A percentile compares a stretch with the other conserved stretches of the same genome.
These are phyloP conservation scores for Spergularia bocconei DNA, from an alignment of 148 eudicot species.

Conservation along the genomic window DNA sequence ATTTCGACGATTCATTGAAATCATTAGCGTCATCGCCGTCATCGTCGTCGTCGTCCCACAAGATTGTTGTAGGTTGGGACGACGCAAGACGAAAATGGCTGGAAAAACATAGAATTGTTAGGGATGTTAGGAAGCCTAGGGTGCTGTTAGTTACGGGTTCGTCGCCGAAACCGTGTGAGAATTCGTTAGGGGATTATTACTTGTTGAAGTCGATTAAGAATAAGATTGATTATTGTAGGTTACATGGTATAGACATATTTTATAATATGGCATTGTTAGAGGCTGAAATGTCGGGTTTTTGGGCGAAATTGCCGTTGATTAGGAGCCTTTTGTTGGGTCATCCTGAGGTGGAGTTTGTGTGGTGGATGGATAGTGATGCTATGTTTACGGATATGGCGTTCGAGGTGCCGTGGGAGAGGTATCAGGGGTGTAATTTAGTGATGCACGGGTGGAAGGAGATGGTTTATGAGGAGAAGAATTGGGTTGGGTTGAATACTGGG, in stretches of 20 bases:
- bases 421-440: slow-evolving; percentile 44
- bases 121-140: slow-evolving; percentile 17
- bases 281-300: slow-evolving; percentile 36
- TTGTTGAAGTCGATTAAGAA: slow-evolving; percentile 37
- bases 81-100: slow-evolving; percentile 25
- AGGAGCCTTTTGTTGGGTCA: slow-evolving; percentile 24
- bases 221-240: slow-evolving; percentile 40
- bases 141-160: slow-evolving; percentile 37
- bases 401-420: slow-evolving; percentile 60
- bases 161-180: slow-evolving; percentile 32
- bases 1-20: neutral
- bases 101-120: slow-evolving; percentile 10
- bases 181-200: slow-evolving; percentile 37
- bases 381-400: slow-evolving; percentile 62
- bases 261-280: slow-evolving; percentile 35
- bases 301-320: slow-evolving; percentile 31
- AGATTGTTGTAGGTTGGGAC: slow-evolving; percentile 21
- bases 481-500: slow-evolving; percentile 67
- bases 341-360: slow-evolving; percentile 32
- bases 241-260: slow-evolving; percentile 33
- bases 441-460: slow-evolving; percentile 57
- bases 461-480: slow-evolving; percentile 51
- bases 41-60: no score
- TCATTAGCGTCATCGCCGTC: neutral
- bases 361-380: slow-evolving; percentile 81